These are phyloP conservation scores for Cyclotella atomus DNA, from an alignment of 108 stramenopile genomes.

Conservation along the genomic window DNA sequence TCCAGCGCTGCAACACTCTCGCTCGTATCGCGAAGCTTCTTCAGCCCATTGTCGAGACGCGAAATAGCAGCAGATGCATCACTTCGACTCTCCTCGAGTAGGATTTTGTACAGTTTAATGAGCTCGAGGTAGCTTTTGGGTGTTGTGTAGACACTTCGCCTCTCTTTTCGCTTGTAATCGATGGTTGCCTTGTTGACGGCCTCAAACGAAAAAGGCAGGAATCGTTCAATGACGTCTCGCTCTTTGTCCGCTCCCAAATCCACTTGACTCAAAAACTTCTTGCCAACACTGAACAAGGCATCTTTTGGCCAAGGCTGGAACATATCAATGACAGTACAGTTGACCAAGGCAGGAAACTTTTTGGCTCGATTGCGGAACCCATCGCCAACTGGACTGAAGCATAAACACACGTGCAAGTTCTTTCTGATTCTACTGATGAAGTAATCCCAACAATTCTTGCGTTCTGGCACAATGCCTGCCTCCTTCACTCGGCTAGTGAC, in stretches of 20 bases:
- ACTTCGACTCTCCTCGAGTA: conserved; percentile 60
- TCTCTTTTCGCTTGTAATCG: conserved; percentile 56
- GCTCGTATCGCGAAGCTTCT: conserved; percentile 72
- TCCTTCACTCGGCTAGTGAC: conserved; percentile 70
- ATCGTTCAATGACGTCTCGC: conserved; percentile 70
- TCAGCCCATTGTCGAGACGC: conserved; percentile 75
- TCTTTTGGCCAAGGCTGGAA: conserved; percentile 85
- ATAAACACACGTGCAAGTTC: conserved; percentile 80
- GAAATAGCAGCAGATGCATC: conserved; percentile 53
- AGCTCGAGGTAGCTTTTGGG: conserved; percentile 82
- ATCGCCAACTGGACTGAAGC: conserved; percentile 78
- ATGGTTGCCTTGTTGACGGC: conserved; percentile 69
- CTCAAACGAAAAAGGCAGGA: conserved; percentile 77
- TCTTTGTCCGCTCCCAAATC: conserved; percentile 57
- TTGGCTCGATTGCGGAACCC: conserved; percentile 64
- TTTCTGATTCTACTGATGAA: conserved; percentile 69
- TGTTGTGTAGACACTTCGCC: conserved; percentile 74
- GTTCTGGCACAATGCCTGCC: conserved; percentile 63
- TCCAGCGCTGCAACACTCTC: conserved; percentile 76
- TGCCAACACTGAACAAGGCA: conserved; percentile 72
- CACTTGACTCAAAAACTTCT: conserved; percentile 55
- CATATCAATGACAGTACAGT: conserved; percentile 80
- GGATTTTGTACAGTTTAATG: conserved; percentile 69
- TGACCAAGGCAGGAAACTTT: conserved; percentile 67
- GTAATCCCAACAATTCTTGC: conserved; percentile 79